Percentiles rank a stretch among this genome's conserved stretches.
Conservation (phyloP, 805 yeast genomes). For the Candida ponderosae region DNA sequence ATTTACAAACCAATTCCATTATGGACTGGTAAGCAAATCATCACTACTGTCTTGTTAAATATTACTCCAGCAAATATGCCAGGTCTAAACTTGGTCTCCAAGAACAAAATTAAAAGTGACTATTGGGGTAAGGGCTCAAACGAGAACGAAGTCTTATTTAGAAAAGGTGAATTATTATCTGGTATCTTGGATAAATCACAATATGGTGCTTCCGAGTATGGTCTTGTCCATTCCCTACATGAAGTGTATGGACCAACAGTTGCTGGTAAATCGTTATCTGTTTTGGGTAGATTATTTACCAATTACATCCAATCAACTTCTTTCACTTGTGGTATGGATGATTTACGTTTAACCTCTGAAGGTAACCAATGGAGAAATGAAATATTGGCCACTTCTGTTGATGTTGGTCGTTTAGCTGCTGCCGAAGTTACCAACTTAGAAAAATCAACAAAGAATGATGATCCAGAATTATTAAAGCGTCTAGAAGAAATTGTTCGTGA, state of each 20-base stretch:
- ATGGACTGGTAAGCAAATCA: constrained; percentile 98
- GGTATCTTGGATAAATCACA: constrained; percentile 98
- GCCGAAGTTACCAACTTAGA: constrained; percentile 87
- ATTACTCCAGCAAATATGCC: constrained; percentile 84
- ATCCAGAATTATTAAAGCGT: constrained; percentile 76
- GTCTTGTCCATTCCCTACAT: constrained; percentile 92
- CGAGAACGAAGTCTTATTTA: constrained; percentile 83
- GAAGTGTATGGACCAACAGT: constrained; percentile 89
- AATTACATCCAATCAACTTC: constrained; percentile 89
- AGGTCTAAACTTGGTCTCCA: constrained; percentile 78
- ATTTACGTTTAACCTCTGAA: constrained; percentile 80
- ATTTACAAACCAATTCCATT: constrained; percentile 77
- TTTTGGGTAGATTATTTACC: constrained; percentile 92
- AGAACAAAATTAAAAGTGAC: constrained; percentile 86
- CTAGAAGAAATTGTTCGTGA: constrained; percentile 93
- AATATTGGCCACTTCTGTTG: constrained; percentile 67
- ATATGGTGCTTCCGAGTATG: constrained; percentile 96
- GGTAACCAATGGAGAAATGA: constrained; percentile 89
- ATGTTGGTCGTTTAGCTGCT: constrained; percentile 88
- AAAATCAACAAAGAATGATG: constrained; percentile 37
- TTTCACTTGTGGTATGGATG: constrained; percentile 99
- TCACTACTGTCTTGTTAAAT: constrained; percentile 84
- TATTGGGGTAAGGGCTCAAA: constrained; percentile 86
- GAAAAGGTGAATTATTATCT: constrained; percentile 77
- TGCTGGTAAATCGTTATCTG: constrained; percentile 86